phyloP scores from a whole-genome alignment of 495 filamentous ascomycete species.

The Neurospora cerealis region DNA sequence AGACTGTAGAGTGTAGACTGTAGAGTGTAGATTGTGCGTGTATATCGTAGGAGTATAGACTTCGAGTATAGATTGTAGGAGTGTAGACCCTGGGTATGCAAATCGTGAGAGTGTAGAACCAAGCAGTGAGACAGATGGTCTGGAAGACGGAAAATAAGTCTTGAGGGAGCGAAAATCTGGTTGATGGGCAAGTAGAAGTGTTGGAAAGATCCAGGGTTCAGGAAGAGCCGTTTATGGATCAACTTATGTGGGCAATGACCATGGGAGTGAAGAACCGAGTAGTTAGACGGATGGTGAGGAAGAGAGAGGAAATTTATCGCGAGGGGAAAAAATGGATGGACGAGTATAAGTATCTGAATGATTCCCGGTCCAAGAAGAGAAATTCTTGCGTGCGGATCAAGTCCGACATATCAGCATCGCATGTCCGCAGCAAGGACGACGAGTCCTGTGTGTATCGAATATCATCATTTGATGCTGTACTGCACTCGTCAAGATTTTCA shows the following conservation, averaged over 20 bases:
- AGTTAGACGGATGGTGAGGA: neutral
- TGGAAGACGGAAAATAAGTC: neutral
- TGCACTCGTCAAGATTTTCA: neutral
- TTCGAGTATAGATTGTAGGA: neutral
- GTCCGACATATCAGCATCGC: neutral
- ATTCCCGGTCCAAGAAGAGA: neutral
- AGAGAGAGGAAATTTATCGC: neutral
- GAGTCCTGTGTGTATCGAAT: neutral
- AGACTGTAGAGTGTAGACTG: neutral
- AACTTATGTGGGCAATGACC: neutral
- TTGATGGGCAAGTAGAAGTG: neutral
- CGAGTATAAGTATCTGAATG: neutral
- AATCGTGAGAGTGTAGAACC: neutral
- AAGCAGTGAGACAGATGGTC: neutral
- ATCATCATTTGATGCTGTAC: neutral
- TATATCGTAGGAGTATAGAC: neutral
- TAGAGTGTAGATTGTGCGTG: too few relatives aligned
- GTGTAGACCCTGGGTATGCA: too few relatives aligned
- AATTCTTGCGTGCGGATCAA: neutral
- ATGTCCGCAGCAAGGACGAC: neutral
- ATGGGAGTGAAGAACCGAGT: neutral
- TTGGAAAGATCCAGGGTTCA: neutral
- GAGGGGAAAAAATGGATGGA: neutral
- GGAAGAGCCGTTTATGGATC: neutral
- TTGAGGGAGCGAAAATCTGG: neutral